Percentiles rank a stretch among this genome's conserved stretches.
Evolutionary conservation across 78 protist species (phyloP).

Genomic region (Dictyostelium capitatum): DNA sequence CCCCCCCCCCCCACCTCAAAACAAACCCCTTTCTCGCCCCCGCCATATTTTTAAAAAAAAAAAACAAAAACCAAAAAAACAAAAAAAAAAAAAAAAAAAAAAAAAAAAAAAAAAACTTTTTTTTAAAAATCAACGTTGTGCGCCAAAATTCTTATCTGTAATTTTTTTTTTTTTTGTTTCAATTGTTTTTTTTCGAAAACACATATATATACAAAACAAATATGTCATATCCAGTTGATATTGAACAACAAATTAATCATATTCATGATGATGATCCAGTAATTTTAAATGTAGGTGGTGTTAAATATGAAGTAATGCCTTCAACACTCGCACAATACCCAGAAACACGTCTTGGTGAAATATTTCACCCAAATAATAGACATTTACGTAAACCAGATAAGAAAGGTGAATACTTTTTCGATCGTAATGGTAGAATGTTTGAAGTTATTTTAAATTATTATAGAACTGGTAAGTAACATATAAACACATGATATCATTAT

Average conservation of each 20-base stretch:
- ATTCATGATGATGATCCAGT: slow-evolving; percentile 44
- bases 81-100: too few species aligned
- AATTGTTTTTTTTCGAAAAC: neutral
- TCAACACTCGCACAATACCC: slow-evolving; percentile 54
- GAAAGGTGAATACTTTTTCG: slow-evolving; percentile 81
- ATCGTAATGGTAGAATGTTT: slow-evolving; percentile 60
- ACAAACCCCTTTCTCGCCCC: too few species aligned
- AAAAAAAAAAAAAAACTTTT: too few species aligned
- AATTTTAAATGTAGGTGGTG: slow-evolving; percentile 77
- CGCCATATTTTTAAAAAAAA: too few species aligned
- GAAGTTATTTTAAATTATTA: slow-evolving; percentile 56
- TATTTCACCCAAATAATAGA: slow-evolving; percentile 55
- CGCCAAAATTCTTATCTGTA: too few species aligned
- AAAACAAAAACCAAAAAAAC: too few species aligned
- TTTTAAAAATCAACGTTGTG: too few species aligned
- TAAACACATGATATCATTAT: too few species aligned
- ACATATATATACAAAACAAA: neutral
- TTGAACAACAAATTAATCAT: neutral
- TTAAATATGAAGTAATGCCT: slow-evolving; percentile 68
- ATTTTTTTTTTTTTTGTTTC: neutral
- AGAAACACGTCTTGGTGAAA: slow-evolving; percentile 44
- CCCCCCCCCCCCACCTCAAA: too few species aligned
- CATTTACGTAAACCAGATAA: slow-evolving; percentile 69
- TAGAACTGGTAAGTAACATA: slow-evolving; percentile 75
- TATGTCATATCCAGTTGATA: slow-evolving; percentile 40